Conservation (phyloP, 345 rosid genomes). For the Adansonia digitata region DNA sequence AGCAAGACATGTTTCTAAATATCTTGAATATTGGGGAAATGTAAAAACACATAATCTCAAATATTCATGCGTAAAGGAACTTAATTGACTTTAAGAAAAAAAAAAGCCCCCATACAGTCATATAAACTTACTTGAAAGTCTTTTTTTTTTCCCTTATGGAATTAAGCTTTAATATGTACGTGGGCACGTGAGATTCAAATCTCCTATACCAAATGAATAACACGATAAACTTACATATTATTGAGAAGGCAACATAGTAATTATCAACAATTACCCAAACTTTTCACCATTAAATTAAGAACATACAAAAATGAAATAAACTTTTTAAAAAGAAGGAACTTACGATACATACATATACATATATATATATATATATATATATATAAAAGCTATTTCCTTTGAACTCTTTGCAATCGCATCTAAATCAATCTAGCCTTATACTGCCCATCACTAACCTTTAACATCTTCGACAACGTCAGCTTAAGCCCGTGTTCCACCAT, state of each 20-base stretch:
- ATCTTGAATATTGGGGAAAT: background rate
- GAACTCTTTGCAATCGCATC: slow-evolving; percentile 37
- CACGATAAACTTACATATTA: background rate
- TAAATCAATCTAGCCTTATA: slow-evolving; percentile 52
- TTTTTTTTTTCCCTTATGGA: no score
- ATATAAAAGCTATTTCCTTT: slow-evolving; percentile 15
- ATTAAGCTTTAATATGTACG: background rate
- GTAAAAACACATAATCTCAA: background rate
- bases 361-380: no score
- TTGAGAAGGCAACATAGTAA: background rate
- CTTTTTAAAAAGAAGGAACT: background rate
- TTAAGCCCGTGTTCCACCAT: slow-evolving; percentile 48
- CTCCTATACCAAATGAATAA: slow-evolving; percentile 1
- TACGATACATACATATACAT: no score
- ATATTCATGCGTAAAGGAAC: background rate
- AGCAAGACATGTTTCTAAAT: background rate
- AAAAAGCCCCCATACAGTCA: background rate
- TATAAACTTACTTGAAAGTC: no score
- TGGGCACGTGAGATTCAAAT: background rate
- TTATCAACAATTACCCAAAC: background rate
- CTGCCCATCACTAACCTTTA: slow-evolving; percentile 79
- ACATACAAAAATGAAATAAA: background rate
- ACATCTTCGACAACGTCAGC: slow-evolving; percentile 63
- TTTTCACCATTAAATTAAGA: slow-evolving; percentile 10
- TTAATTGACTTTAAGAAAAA: no score